phyloP scores from a whole-genome alignment of 225 moss, liverwort and hornwort genomes.

The Sphagnum contortum region DNA sequence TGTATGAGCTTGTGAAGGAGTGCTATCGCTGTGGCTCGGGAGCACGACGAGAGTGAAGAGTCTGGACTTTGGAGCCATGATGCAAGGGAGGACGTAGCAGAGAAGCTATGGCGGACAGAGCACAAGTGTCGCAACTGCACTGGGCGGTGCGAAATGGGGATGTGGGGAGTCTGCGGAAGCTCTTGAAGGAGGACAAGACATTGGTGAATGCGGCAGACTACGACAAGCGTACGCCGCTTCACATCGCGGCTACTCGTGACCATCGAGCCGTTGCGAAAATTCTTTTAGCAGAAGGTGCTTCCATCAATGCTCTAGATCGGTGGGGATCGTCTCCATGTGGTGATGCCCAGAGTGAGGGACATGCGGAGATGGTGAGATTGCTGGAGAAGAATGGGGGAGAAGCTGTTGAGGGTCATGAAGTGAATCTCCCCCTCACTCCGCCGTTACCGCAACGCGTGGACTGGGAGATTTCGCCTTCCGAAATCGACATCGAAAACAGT shows the following conservation, averaged over 20 bases:
- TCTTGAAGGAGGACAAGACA: conserved; percentile 25
- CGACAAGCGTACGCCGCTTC: conserved; percentile 36
- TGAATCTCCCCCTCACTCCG: conserved; percentile 27
- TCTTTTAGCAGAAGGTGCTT: conserved; percentile 26
- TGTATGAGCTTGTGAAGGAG: too few relatives aligned
- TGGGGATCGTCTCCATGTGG: conserved; percentile 42
- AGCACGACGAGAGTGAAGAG: too few relatives aligned
- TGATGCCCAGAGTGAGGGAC: conserved; percentile 42
- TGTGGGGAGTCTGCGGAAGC: conserved; percentile 14
- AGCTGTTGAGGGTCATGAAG: conserved; percentile 22
- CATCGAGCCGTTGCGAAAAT: conserved; percentile 20
- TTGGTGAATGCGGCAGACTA: conserved; percentile 35
- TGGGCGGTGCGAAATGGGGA: conserved; percentile 36
- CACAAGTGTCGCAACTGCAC: conserved; percentile 32
- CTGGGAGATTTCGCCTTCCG: conserved; percentile 68
- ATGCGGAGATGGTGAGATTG: conserved; percentile 41
- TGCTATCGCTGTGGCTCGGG: too few relatives aligned
- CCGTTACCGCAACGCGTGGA: conserved; percentile 45
- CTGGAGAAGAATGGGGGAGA: conserved; percentile 39
- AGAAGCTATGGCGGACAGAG: conserved; percentile 20
- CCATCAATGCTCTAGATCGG: conserved; percentile 23
- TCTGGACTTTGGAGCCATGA: too few relatives aligned
- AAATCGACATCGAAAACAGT: conserved; percentile 45
- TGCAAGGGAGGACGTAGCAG: too few relatives aligned
- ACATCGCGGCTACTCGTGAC: conserved; percentile 34